These are phyloP conservation scores for Sinapis alba DNA, from an alignment of 441 rosid species.

Conservation along the genomic window DNA sequence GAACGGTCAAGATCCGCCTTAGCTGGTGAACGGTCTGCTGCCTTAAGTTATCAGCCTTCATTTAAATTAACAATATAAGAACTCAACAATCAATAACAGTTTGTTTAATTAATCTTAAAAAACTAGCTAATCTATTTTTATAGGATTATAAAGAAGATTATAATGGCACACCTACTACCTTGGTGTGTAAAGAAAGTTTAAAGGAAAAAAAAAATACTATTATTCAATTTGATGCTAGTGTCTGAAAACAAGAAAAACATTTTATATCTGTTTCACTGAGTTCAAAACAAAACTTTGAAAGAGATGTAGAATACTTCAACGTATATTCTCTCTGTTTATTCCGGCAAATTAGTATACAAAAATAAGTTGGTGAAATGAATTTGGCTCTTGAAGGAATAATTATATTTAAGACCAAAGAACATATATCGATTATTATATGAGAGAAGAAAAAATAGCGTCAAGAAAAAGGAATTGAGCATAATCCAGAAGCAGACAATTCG, in stretches of 20 bases:
- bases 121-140: not conserved
- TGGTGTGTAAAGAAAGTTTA: too few species aligned
- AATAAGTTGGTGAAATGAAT: slow-evolving; percentile 33
- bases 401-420: slow-evolving; percentile 17
- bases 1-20: slow-evolving; percentile 56
- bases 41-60: slow-evolving; percentile 77
- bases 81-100: not conserved
- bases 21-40: slow-evolving; percentile 76
- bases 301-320: slow-evolving; percentile 20
- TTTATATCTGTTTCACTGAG: not conserved
- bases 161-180: slow-evolving; percentile 12
- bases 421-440: slow-evolving; percentile 26
- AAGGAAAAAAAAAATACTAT: too few species aligned
- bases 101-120: not conserved
- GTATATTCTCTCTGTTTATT: slow-evolving; percentile 13
- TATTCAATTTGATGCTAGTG: not conserved
- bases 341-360: slow-evolving; percentile 1
- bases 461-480: slow-evolving; percentile 3
- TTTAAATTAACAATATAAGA: not conserved
- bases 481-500: slow-evolving; percentile 29
- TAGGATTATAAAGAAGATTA: not conserved
- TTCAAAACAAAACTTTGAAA: slow-evolving; percentile 29
- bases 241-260: not conserved
- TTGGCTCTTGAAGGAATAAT: slow-evolving; percentile 29
- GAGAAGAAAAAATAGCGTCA: slow-evolving; percentile 2